Conservation (phyloP, 1,139 yeast genomes). For the Entelexis paramagnoliae region DNA sequence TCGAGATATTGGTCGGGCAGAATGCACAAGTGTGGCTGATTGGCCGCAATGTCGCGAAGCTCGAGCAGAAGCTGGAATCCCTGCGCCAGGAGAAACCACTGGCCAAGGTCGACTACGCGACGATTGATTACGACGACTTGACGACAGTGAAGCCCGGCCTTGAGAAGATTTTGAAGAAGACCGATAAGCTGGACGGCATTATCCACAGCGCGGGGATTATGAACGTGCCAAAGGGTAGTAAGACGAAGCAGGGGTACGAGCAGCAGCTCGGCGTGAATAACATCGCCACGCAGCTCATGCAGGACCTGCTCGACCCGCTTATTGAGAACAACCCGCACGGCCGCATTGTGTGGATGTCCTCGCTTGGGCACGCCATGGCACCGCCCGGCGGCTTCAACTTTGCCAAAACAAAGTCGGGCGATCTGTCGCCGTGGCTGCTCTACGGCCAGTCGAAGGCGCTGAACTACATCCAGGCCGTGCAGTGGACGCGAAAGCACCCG, state of each 20-base stretch:
- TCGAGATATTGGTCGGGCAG: constrained; percentile 35
- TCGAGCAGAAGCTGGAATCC: constrained; percentile 33
- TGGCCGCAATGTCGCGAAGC: constrained; percentile 35
- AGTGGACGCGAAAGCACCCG: constrained; percentile 36
- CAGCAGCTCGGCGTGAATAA: constrained; percentile 44
- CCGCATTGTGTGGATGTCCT: constrained; percentile 42
- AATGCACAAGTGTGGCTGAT: constrained; percentile 39
- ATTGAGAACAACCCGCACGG: constrained; percentile 27
- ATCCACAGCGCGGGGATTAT: constrained; percentile 40
- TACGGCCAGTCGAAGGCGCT: constrained; percentile 44
- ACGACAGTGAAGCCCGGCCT: constrained; percentile 38
- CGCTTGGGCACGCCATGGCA: constrained; percentile 35
- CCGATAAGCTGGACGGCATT: constrained; percentile 26
- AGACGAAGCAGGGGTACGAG: constrained; percentile 41
- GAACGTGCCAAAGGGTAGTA: constrained; percentile 35
- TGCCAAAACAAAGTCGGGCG: not conserved
- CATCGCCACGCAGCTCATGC: constrained; percentile 43
- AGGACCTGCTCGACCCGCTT: constrained; percentile 40
- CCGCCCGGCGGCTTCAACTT: constrained; percentile 25
- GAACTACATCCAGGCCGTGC: constrained; percentile 37
- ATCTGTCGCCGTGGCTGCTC: not conserved
- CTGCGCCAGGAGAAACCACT: constrained; percentile 28
- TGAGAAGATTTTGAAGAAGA: constrained; percentile 27
- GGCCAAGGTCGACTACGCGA: constrained; percentile 25
- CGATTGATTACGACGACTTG: constrained; percentile 40